These are phyloP conservation scores for Euphorbia corollata DNA, from an alignment of 441 rosid species.

Conservation along the genomic window DNA sequence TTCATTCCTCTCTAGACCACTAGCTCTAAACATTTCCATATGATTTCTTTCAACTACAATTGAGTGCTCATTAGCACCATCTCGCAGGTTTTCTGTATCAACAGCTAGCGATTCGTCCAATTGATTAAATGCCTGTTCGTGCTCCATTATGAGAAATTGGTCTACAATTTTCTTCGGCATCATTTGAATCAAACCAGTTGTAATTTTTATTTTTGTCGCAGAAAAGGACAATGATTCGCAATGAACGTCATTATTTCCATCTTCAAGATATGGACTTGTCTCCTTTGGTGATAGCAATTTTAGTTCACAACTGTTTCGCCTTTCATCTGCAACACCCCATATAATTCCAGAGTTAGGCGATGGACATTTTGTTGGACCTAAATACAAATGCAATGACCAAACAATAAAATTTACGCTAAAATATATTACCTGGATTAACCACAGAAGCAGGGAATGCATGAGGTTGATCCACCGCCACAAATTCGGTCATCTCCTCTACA, in stretches of 20 bases:
- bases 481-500: neutral
- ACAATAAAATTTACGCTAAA: neutral
- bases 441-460: constrained; percentile 2
- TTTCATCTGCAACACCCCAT: constrained; percentile 20
- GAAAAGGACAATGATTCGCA: constrained; percentile 14
- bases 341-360: neutral
- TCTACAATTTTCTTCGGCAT: constrained; percentile 17
- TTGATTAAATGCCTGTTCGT: constrained; percentile 1
- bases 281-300: constrained; percentile 12
- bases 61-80: neutral
- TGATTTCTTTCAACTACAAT: neutral
- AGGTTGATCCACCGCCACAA: constrained; percentile 3
- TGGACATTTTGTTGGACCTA: neutral
- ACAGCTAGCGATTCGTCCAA: neutral
- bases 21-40: neutral
- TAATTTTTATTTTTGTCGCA: constrained; percentile 12
- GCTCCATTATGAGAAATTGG: constrained; percentile 27
- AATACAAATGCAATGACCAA: neutral
- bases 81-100: neutral
- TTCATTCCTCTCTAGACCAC: neutral
- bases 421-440: constrained; percentile 15
- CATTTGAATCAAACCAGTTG: constrained; percentile 13
- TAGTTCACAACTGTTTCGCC: constrained; percentile 6
- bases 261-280: constrained; percentile 4
- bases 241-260: constrained; percentile 2